Percentiles rank a stretch among this genome's conserved stretches.
These are phyloP conservation scores for Aspergillus campestris DNA, from an alignment of 495 filamentous ascomycete species.

Conservation along the genomic window DNA sequence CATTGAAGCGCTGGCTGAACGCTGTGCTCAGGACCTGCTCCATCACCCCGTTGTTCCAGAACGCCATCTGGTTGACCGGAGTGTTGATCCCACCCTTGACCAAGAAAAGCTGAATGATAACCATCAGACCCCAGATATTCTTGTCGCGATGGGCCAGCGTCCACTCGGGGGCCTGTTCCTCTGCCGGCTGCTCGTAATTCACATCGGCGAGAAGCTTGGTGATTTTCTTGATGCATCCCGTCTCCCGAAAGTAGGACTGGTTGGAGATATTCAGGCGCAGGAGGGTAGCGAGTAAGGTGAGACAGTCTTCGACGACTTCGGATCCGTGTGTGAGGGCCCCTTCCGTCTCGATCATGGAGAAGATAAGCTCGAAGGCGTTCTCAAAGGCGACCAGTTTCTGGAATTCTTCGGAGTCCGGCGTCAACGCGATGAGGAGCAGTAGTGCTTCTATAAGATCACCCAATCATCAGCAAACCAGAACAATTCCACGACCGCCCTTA, in stretches of 20 bases:
- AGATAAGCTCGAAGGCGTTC: slow-evolving; percentile 82
- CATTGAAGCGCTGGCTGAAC: slow-evolving; percentile 66
- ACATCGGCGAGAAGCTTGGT: slow-evolving; percentile 59
- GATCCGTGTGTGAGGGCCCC: slow-evolving; percentile 77
- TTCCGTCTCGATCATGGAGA: slow-evolving; percentile 71
- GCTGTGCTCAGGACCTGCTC: slow-evolving; percentile 74
- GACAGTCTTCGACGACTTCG: slow-evolving; percentile 86
- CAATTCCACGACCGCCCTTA: neutral
- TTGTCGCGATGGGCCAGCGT: slow-evolving; percentile 71
- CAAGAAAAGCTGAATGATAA: slow-evolving; percentile 78
- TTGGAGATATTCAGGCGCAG: slow-evolving; percentile 85
- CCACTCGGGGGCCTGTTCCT: slow-evolving; percentile 62
- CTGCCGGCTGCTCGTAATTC: slow-evolving; percentile 45
- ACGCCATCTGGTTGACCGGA: slow-evolving; percentile 73
- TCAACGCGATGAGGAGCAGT: slow-evolving; percentile 59
- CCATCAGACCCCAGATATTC: slow-evolving; percentile 84
- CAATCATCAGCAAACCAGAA: slow-evolving; percentile 6
- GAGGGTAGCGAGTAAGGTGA: slow-evolving; percentile 87
- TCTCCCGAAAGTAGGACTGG: slow-evolving; percentile 90
- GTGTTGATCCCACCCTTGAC: slow-evolving; percentile 72
- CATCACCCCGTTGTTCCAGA: slow-evolving; percentile 74
- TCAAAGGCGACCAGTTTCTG: slow-evolving; percentile 95
- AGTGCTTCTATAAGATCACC: slow-evolving; percentile 46
- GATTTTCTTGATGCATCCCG: slow-evolving; percentile 69
- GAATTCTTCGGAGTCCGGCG: slow-evolving; percentile 65